phyloP scores from a whole-genome alignment of 768 basidiomycete genomes.

The Solioccasus polychromus region DNA sequence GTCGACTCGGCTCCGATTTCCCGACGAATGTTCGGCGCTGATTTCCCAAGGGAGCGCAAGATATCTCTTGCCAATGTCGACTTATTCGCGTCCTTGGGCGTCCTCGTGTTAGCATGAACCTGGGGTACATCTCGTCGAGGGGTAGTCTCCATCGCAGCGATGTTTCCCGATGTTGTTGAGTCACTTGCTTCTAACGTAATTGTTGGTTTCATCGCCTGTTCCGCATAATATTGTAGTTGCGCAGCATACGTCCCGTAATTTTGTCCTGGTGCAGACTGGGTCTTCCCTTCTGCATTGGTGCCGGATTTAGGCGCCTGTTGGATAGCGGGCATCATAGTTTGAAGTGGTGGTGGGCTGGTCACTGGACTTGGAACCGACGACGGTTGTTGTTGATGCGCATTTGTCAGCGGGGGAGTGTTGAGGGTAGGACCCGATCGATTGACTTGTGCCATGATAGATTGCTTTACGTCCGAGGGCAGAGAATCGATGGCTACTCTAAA shows the following conservation, averaged over 20 bases:
- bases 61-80: constrained; percentile 55
- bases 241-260: constrained; percentile 4
- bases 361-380: background rate
- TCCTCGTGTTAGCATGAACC: constrained; percentile 10
- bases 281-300: background rate
- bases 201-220: constrained; percentile 11
- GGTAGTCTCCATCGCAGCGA: constrained; percentile 4
- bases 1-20: constrained; percentile 5
- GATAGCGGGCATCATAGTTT: background rate
- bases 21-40: constrained; percentile 4
- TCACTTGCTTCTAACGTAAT: constrained; percentile 2
- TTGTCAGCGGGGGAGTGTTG: background rate
- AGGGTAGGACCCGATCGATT: background rate
- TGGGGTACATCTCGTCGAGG: constrained; percentile 5
- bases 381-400: background rate
- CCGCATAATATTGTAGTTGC: constrained; percentile 23
- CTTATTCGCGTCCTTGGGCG: constrained; percentile 44
- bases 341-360: background rate
- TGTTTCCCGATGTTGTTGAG: background rate
- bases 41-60: constrained; percentile 46
- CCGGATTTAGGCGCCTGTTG: background rate
- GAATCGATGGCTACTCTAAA: constrained; percentile 13
- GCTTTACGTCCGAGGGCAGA: constrained; percentile 16
- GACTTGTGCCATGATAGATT: constrained; percentile 6
- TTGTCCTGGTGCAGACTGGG: background rate